Percentiles rank a stretch among this genome's conserved stretches.
phyloP scores from a whole-genome alignment of 2,329 filamentous ascomycete genomes.

The Ophiostoma sp. region DNA sequence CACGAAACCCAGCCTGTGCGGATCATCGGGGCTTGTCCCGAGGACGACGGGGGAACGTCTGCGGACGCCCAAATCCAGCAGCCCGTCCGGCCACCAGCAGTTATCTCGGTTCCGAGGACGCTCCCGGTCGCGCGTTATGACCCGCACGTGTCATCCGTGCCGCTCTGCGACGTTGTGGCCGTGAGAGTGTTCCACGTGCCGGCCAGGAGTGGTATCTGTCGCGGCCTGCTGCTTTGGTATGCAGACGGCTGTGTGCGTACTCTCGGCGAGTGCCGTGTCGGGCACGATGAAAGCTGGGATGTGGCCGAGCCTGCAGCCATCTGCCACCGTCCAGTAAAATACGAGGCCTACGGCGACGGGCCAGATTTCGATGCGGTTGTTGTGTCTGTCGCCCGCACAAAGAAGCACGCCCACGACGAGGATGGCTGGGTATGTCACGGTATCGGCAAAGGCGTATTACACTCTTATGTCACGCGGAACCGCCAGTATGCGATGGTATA shows the following conservation, averaged over 20 bases:
- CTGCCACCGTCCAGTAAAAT: background rate
- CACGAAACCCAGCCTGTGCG: background rate
- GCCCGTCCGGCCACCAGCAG: background rate
- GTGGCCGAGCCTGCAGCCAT: background rate
- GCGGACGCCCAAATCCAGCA: no score
- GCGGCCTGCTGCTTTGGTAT: background rate
- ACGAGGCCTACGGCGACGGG: background rate
- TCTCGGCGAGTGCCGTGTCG: background rate
- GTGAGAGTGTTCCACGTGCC: background rate
- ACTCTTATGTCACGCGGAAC: background rate
- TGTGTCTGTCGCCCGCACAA: background rate
- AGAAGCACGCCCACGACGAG: background rate
- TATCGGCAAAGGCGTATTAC: background rate
- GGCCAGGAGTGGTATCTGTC: no score
- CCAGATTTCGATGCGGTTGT: background rate
- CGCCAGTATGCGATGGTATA: slow-evolving; percentile 4
- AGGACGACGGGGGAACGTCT: background rate
- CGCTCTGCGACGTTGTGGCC: background rate
- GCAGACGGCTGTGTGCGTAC: background rate
- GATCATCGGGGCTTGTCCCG: background rate
- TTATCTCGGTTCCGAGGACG: background rate
- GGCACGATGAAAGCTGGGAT: background rate
- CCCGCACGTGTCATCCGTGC: background rate
- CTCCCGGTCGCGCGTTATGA: background rate
- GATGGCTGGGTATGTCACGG: background rate